Evolutionary conservation across 2,329 filamentous ascomycete species (phyloP), one percentile per base, ranked within the genome.

Genomic region (Fonsecaea erecta): DNA sequence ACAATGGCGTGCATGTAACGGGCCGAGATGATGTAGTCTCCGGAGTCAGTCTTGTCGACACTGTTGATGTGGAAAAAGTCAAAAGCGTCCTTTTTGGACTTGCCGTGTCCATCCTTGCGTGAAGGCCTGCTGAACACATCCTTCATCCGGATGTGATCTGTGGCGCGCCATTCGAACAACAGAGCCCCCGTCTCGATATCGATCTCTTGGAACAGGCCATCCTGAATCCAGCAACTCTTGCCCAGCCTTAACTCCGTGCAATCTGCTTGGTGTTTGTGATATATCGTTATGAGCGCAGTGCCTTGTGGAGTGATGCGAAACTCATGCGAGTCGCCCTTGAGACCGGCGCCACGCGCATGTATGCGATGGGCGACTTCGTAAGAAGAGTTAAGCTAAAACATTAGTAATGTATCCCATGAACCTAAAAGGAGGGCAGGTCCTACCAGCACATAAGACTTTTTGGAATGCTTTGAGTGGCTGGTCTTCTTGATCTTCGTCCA

Each of bases 31-130:
- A 87, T 72, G 63, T 84, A 87, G 69, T 86, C 82, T 3, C 83
- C 83, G 0, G 77, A 69, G 0, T 73, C 69, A 59, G 81, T 80
- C 71, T 85, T 85, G 69, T 85, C 81, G 30, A 86, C 75, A 37
- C 82, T 83, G 74, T 86, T 85, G 74, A 86, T 81, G 72, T 86
- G 84, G 72, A 85, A 86, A 66, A 80, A 85, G 72, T 87, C 84
- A 75, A 83, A 86, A 0, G 64, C 64, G 58, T 65, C 62, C 28
- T 51, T 32, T 35, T 59, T 59, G 7, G 56, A 59, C 30, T 34
- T 59, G 12, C 56, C 64, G 30, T 57, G 26, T 21, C 62, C 61
- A 14, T 67, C 62, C 48, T 58, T 62, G 12, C 48, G 52, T 12
- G 18, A 56, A 40, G 61, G 61, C 11, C 28, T 53, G 46, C 43